Percentiles rank a stretch among this genome's conserved stretches.
Conservation (phyloP, 2,329 filamentous ascomycete genomes). For the Torrubiella hemipterigena region DNA sequence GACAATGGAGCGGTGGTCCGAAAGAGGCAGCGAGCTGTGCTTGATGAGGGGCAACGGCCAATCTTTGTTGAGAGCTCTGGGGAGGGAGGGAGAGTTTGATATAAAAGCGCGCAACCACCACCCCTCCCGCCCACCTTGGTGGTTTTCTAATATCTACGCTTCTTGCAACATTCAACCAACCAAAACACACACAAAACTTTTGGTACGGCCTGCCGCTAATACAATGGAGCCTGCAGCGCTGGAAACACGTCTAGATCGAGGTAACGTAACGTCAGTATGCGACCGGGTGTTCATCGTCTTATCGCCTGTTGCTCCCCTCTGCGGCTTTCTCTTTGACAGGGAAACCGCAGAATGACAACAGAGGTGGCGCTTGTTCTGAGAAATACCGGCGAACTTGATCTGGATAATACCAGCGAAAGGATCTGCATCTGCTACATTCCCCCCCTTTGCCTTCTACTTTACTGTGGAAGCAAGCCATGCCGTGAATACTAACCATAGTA, state of each 20-base stretch:
- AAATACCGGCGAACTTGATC: conserved; percentile 79
- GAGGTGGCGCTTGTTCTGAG: conserved; percentile 43
- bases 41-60: no score
- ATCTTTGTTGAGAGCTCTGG: no score
- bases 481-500: conserved; percentile 35
- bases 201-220: conserved; percentile 5
- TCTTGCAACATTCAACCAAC: no score
- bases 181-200: background rate
- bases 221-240: conserved; percentile 12
- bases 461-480: no score
- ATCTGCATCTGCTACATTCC: conserved; percentile 58
- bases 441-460: conserved; percentile 13
- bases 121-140: no score
- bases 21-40: no score
- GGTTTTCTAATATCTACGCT: no score
- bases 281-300: conserved; percentile 13
- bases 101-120: no score
- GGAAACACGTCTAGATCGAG: conserved; percentile 25
- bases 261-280: conserved; percentile 26
- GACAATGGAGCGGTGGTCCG: no score
- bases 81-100: no score
- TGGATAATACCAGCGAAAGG: conserved; percentile 82
- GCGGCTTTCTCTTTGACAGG: conserved; percentile 1
- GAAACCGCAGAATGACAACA: conserved; percentile 7
- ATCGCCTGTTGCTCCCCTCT: background rate